A percentile compares a stretch with the other conserved stretches of the same genome.
phyloP scores from a whole-genome alignment of 768 basidiomycete species.

The Psilocybe cyanescens region DNA sequence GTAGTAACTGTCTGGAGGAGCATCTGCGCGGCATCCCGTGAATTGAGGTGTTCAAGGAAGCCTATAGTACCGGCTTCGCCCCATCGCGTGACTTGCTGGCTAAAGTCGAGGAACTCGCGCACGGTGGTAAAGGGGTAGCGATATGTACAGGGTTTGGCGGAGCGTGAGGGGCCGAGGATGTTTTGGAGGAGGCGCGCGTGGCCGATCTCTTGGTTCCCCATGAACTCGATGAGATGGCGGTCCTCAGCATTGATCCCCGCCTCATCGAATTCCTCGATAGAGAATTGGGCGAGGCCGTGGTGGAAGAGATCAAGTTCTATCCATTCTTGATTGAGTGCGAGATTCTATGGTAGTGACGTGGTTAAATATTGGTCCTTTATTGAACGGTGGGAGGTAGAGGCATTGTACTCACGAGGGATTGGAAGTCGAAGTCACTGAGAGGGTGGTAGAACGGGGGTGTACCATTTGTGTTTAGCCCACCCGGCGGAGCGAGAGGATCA shows the following conservation, averaged over 20 bases:
- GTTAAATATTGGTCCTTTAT: neutral
- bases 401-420: constrained; percentile 23
- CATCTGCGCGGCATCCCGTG: constrained; percentile 54
- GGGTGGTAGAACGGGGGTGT: constrained; percentile 25
- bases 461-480: constrained; percentile 24
- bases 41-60: constrained; percentile 65
- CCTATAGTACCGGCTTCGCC: constrained; percentile 66
- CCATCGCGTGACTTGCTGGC: constrained; percentile 55
- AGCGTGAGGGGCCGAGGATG: constrained; percentile 49
- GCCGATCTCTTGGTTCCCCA: constrained; percentile 67
- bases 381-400: neutral
- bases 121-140: constrained; percentile 58
- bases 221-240: constrained; percentile 58
- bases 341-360: constrained; percentile 33
- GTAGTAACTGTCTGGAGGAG: constrained; percentile 61
- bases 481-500: neutral
- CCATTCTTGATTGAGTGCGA: constrained; percentile 64
- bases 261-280: constrained; percentile 54
- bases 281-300: constrained; percentile 57
- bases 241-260: constrained; percentile 58
- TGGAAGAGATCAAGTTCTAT: constrained; percentile 67
- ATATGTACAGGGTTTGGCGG: constrained; percentile 61
- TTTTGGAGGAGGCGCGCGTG: constrained; percentile 59
- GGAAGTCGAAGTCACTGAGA: constrained; percentile 30
- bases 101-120: constrained; percentile 62